Conservation (phyloP, 768 basidiomycete species). For the Phanerochaete sordida region DNA sequence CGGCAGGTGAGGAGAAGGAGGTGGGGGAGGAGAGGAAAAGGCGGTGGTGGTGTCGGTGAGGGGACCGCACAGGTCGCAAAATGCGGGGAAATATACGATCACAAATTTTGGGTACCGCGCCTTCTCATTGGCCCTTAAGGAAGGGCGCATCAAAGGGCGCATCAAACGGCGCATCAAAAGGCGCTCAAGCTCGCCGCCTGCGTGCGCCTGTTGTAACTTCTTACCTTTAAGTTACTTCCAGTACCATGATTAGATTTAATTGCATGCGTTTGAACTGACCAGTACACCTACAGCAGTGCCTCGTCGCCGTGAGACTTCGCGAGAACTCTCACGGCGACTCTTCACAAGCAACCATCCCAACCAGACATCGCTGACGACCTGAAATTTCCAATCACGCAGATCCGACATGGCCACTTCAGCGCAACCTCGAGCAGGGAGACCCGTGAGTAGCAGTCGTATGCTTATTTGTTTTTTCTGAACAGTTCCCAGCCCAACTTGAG, state of each 20-base stretch:
- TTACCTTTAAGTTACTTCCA: too few relatives aligned
- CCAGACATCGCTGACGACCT: too few relatives aligned
- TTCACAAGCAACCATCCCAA: too few relatives aligned
- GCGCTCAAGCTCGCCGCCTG: too few relatives aligned
- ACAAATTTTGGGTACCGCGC: conserved; percentile 6
- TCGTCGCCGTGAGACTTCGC: too few relatives aligned
- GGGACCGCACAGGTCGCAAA: conserved; percentile 1
- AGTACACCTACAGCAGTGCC: too few relatives aligned
- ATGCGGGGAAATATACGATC: conserved; percentile 1
- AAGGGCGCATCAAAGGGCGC: background rate
- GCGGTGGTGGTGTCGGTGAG: background rate
- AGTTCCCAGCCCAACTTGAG: background rate
- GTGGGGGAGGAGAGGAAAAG: background rate
- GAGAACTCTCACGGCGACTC: too few relatives aligned
- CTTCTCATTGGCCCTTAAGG: conserved; percentile 3
- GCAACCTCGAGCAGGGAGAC: background rate
- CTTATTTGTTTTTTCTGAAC: too few relatives aligned
- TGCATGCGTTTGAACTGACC: background rate
- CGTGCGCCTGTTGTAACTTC: background rate
- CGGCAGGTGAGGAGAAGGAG: background rate
- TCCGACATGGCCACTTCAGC: background rate
- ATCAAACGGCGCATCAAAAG: too few relatives aligned
- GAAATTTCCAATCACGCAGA: too few relatives aligned
- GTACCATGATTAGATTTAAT: background rate
- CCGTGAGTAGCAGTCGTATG: background rate